These are phyloP conservation scores for Abrus pulchellus DNA, from an alignment of 306 rosid species.

Conservation along the genomic window DNA sequence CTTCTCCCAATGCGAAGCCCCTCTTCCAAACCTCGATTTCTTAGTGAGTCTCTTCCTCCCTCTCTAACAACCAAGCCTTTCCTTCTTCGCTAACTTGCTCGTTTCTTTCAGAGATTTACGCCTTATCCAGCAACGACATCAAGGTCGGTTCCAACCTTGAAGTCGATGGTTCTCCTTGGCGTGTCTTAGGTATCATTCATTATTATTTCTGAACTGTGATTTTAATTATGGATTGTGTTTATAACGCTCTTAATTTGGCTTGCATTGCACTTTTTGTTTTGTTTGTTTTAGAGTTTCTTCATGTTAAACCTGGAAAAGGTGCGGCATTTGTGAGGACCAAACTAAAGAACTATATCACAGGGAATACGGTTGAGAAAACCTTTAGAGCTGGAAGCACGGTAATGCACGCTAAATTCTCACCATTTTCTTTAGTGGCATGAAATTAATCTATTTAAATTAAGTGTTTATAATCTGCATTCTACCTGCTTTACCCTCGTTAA, in stretches of 20 bases:
- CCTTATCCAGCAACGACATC: constrained; percentile 89
- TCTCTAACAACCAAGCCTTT: not conserved
- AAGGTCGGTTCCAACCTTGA: constrained; percentile 84
- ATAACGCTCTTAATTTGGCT: not conserved
- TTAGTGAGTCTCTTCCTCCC: constrained; percentile 55
- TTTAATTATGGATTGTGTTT: not conserved
- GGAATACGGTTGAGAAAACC: constrained; percentile 91
- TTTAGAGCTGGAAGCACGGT: constrained; percentile 96
- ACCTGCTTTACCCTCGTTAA: too few relatives aligned
- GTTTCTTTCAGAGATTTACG: constrained; percentile 66
- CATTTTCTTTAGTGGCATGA: not conserved
- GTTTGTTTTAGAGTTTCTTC: constrained; percentile 80
- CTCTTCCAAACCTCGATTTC: constrained; percentile 51
- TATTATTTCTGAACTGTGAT: not conserved
- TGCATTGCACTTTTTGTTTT: constrained; percentile 38
- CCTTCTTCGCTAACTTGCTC: not conserved
- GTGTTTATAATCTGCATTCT: too few relatives aligned
- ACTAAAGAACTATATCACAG: constrained; percentile 79
- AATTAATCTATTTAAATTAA: not conserved
- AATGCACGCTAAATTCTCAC: constrained; percentile 42
- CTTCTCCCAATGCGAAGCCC: constrained; percentile 53
- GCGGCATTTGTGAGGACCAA: constrained; percentile 98
- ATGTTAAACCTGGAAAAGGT: constrained; percentile 97
- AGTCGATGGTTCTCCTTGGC: constrained; percentile 97
- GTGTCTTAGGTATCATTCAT: constrained; percentile 64